Conservation (phyloP, 2,329 filamentous ascomycete genomes). For the Blumeria graminis region DNA sequence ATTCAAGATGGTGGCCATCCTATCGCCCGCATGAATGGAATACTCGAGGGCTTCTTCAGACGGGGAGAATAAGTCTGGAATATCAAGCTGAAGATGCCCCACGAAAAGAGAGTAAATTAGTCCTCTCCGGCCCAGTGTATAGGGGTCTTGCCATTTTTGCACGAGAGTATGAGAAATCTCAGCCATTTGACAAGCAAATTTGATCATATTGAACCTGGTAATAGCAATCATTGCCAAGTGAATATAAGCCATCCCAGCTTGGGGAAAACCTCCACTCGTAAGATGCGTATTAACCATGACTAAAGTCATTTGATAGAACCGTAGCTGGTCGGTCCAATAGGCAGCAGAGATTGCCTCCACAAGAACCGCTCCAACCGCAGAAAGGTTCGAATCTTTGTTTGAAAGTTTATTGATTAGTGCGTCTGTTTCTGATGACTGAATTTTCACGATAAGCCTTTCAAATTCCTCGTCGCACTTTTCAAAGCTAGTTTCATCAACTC, state of each 20-base stretch:
- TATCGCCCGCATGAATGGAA: slow-evolving; percentile 41
- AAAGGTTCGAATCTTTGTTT: slow-evolving; percentile 27
- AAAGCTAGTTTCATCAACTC: slow-evolving; percentile 41
- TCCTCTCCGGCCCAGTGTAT: slow-evolving; percentile 41
- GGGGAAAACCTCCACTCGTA: slow-evolving; percentile 37
- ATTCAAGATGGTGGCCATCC: slow-evolving; percentile 46
- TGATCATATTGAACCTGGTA: slow-evolving; percentile 44
- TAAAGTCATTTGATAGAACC: slow-evolving; percentile 49
- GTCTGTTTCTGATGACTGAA: slow-evolving; percentile 30
- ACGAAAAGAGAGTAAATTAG: slow-evolving; percentile 47
- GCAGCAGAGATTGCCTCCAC: slow-evolving; percentile 44
- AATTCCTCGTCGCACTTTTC: slow-evolving; percentile 61
- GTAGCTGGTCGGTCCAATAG: slow-evolving; percentile 47
- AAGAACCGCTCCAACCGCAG: slow-evolving; percentile 43
- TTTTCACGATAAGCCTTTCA: slow-evolving; percentile 30
- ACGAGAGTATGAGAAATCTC: slow-evolving; percentile 38
- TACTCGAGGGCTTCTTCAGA: slow-evolving; percentile 44
- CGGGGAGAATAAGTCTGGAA: slow-evolving; percentile 30
- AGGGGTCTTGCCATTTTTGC: slow-evolving; percentile 35
- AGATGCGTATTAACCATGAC: slow-evolving; percentile 44
- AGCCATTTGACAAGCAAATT: slow-evolving; percentile 41
- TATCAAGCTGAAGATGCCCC: slow-evolving; percentile 41
- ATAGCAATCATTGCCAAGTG: slow-evolving; percentile 43
- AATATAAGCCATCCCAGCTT: slow-evolving; percentile 43
- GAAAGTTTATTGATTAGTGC: slow-evolving; percentile 21